Conservation (phyloP, 2,329 filamentous ascomycete species). For the Hypocreales sp. region DNA sequence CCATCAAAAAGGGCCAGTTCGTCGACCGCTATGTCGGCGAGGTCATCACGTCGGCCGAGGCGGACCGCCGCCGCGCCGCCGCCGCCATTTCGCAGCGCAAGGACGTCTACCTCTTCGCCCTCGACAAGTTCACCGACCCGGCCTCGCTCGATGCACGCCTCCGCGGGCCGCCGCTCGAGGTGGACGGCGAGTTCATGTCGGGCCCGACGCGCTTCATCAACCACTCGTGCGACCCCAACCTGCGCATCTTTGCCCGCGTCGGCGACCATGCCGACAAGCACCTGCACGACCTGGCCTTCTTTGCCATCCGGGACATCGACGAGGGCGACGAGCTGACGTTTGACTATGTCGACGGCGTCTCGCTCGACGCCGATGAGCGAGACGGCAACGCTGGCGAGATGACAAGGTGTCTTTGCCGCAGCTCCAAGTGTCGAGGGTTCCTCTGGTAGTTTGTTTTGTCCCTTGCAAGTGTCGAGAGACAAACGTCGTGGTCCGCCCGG, state of each 20-base stretch:
- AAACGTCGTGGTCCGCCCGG: too few species aligned
- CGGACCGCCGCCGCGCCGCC: conserved; percentile 43
- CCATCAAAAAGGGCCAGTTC: conserved; percentile 58
- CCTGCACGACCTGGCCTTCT: conserved; percentile 64
- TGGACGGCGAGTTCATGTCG: conserved; percentile 62
- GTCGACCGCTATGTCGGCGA: conserved; percentile 68
- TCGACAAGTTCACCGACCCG: conserved; percentile 62
- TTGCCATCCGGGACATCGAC: conserved; percentile 51
- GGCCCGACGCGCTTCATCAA: conserved; percentile 73
- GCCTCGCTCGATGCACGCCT: conserved; percentile 40
- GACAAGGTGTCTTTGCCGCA: conserved; percentile 46
- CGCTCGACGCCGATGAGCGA: conserved; percentile 28
- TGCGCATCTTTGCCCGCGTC: conserved; percentile 64
- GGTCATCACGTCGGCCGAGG: conserved; percentile 48
- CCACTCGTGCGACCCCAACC: conserved; percentile 66
- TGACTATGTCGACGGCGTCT: conserved; percentile 58
- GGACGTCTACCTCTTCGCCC: conserved; percentile 62
- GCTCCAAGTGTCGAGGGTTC: conserved; percentile 50
- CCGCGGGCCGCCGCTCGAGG: conserved; percentile 38
- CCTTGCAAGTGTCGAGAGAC: not conserved
- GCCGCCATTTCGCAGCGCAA: conserved; percentile 45
- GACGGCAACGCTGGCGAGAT: conserved; percentile 31
- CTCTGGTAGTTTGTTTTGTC: conserved; percentile 37
- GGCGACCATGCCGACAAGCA: conserved; percentile 61
- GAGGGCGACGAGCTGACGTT: conserved; percentile 60